Conservation (phyloP, 352 stramenopile species). For the Thraustochytrium sp. region DNA sequence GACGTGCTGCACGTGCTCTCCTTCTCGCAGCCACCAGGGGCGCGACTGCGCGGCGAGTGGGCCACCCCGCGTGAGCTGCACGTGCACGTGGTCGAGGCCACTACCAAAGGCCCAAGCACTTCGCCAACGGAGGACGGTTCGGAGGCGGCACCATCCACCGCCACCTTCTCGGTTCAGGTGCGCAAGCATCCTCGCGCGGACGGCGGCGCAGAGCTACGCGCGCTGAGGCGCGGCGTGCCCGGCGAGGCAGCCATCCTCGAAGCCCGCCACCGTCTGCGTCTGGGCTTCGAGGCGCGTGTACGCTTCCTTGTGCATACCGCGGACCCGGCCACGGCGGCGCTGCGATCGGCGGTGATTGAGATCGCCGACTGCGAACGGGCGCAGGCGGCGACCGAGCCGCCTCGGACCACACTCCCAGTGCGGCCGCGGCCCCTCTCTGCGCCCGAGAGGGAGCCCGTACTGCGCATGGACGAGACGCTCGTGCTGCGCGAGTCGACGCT, state of each 20-base stretch:
- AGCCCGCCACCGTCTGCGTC: not conserved
- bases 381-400: not conserved
- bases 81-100: not conserved
- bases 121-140: not conserved
- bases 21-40: not conserved
- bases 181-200: not conserved
- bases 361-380: not conserved
- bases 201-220: not conserved
- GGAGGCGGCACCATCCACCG: not conserved
- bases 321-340: not conserved
- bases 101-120: not conserved
- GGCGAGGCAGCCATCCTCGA: not conserved
- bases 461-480: not conserved
- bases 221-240: not conserved
- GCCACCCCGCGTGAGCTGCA: not conserved
- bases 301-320: not conserved
- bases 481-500: not conserved
- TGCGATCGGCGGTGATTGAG: not conserved
- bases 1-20: not conserved
- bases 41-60: not conserved
- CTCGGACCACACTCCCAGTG: not conserved
- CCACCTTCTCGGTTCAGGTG: not conserved
- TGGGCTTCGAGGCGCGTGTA: not conserved
- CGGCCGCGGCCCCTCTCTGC: not conserved
- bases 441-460: not conserved